Evolutionary conservation across 352 stramenopile species (phyloP).

Genomic region (Phytophthora chlamydospora): DNA sequence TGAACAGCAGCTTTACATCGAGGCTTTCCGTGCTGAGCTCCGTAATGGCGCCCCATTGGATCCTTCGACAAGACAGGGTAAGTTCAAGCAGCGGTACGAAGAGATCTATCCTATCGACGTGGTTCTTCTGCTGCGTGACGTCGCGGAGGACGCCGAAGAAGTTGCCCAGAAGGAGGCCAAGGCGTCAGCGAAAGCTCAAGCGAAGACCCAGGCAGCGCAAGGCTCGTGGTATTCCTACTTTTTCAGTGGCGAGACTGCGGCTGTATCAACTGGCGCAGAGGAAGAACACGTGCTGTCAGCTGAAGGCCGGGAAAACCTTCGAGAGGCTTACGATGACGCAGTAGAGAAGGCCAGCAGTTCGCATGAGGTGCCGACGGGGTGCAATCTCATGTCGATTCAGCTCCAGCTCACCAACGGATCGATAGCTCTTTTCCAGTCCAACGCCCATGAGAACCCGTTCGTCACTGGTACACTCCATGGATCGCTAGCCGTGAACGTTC

Average conservation of each 20-base stretch:
- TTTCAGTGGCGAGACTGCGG: constrained; percentile 48
- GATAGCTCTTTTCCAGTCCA: constrained; percentile 59
- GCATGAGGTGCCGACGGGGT: constrained; percentile 59
- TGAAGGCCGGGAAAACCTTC: constrained; percentile 69
- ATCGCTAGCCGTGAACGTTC: constrained; percentile 62
- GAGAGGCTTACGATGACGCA: constrained; percentile 77
- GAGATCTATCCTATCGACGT: constrained; percentile 73
- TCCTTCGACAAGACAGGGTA: constrained; percentile 44
- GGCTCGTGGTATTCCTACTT: constrained; percentile 86
- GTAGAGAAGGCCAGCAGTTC: constrained; percentile 54
- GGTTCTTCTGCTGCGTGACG: constrained; percentile 63
- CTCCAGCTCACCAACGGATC: constrained; percentile 64
- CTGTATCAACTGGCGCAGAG: constrained; percentile 18
- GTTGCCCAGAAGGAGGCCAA: constrained; percentile 38
- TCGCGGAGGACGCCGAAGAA: constrained; percentile 63
- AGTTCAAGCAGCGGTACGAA: constrained; percentile 59
- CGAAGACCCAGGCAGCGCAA: constrained; percentile 25
- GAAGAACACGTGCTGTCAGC: constrained; percentile 60
- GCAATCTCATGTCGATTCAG: constrained; percentile 72
- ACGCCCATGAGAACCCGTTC: constrained; percentile 48
- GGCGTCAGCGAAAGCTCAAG: constrained; percentile 27
- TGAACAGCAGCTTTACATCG: constrained; percentile 69
- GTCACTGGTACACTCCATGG: constrained; percentile 53
- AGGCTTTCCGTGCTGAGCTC: constrained; percentile 57
- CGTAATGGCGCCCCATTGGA: constrained; percentile 49